Conservation (phyloP, 805 yeast genomes). For the Starmerella lactis-condensi region DNA sequence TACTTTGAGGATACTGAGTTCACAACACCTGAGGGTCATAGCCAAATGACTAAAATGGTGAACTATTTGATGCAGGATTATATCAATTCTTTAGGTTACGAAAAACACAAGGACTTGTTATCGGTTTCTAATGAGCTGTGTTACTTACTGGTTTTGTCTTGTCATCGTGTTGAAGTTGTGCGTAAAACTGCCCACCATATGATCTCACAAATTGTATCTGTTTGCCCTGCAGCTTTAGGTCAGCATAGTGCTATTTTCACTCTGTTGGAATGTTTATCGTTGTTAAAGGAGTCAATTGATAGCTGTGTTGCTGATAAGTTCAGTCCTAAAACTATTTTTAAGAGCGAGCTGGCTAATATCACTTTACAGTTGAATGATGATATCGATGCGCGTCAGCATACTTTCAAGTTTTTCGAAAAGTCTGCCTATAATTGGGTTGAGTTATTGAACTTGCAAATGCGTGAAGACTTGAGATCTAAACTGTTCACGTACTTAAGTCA, state of each 20-base stretch:
- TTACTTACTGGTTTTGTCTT: slow-evolving; percentile 46
- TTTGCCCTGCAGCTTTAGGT: slow-evolving; percentile 63
- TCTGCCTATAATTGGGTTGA: slow-evolving; percentile 53
- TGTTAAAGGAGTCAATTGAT: slow-evolving; percentile 58
- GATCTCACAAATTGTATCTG: slow-evolving; percentile 45
- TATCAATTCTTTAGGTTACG: slow-evolving; percentile 7
- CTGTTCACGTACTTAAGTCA: slow-evolving; percentile 50
- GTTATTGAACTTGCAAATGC: slow-evolving; percentile 37
- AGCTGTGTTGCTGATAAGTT: slow-evolving; percentile 75
- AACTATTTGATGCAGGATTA: slow-evolving; percentile 40
- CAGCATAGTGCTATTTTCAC: slow-evolving; percentile 56
- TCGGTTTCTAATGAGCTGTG: slow-evolving; percentile 34
- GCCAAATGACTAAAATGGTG: slow-evolving; percentile 47
- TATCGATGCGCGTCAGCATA: slow-evolving; percentile 50
- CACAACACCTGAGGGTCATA: slow-evolving; percentile 45
- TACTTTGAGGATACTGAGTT: slow-evolving; percentile 81
- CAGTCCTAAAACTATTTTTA: slow-evolving; percentile 59
- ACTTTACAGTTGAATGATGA: slow-evolving; percentile 51
- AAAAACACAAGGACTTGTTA: slow-evolving; percentile 1
- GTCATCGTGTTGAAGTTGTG: slow-evolving; percentile 56
- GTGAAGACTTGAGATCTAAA: slow-evolving; percentile 58
- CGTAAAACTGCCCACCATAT: slow-evolving; percentile 68
- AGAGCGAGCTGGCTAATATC: slow-evolving; percentile 29
- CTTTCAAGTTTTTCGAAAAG: slow-evolving; percentile 40
- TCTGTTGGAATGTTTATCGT: slow-evolving; percentile 57